Evolutionary conservation across 1,284 basidiomycete genomes (phyloP).

Genomic region (Ustilago nuda): DNA sequence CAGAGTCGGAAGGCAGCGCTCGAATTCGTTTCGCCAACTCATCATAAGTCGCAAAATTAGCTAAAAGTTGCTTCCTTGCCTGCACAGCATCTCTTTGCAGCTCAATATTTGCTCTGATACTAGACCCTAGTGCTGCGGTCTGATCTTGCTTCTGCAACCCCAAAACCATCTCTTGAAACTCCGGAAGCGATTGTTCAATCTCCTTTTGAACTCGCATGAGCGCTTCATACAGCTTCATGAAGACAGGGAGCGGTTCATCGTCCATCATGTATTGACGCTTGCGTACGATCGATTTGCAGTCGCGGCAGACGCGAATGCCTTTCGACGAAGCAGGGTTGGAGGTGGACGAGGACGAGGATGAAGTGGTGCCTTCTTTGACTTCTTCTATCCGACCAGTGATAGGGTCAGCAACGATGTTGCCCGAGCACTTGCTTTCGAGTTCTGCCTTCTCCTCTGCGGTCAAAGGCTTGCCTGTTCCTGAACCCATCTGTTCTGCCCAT

Average conservation of each 20-base stretch:
- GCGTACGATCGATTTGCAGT: constrained; percentile 81
- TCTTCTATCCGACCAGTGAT: constrained; percentile 46
- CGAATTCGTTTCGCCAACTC: constrained; percentile 85
- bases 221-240: constrained; percentile 72
- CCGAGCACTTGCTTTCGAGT: constrained; percentile 49
- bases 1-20: constrained; percentile 73
- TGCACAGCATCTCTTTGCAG: constrained; percentile 74
- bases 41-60: constrained; percentile 88
- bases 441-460: constrained; percentile 24
- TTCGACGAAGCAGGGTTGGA: constrained; percentile 6
- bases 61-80: constrained; percentile 81
- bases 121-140: constrained; percentile 59
- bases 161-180: constrained; percentile 78
- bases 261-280: constrained; percentile 84
- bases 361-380: constrained; percentile 34
- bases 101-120: constrained; percentile 57
- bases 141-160: constrained; percentile 72
- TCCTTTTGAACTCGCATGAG: constrained; percentile 82
- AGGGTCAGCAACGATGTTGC: constrained; percentile 52
- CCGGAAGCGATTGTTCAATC: constrained; percentile 77
- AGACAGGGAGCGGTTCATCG: constrained; percentile 74
- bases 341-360: constrained; percentile 7
- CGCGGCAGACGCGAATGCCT: constrained; percentile 77
- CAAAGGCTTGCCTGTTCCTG: constrained; percentile 31
- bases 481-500: constrained; percentile 40